Evolutionary conservation across 2,329 filamentous ascomycete species (phyloP), one percentile per base, ranked within the genome.

Genomic region (Exophiala oligosperma): DNA sequence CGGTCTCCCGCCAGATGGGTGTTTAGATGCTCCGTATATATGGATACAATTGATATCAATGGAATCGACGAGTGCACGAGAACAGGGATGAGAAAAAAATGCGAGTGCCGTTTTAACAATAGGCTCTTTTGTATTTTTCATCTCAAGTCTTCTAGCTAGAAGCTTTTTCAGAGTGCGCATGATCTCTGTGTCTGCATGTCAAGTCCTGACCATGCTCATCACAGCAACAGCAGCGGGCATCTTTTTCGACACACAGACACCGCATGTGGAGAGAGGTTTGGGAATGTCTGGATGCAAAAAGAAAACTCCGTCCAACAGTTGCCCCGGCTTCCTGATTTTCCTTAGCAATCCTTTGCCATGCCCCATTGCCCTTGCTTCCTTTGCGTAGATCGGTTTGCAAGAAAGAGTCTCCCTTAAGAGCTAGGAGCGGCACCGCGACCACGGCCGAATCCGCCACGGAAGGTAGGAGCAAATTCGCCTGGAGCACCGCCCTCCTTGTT

Each of bases 401-500:
- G 23, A 23, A 54, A 28, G 49, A 35, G 32, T 49, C 32, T 17
- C 17, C 17, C 17, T 17, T 54, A 61, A 24, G 54, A 52, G 40
- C 57, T 52, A 70, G 89, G 85, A 79, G 89, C 83, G 73, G 80
- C 86, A 74, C 88, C 88, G 82, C 90, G 89, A 74, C 88, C 88
- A 83, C 90, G 90, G 76, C 91, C 92, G 77, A 89, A 89, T 74
- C 90, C 90, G 83, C 90, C 89, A 84, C 90, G 90, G 89, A 96
- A 96, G 78, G 89, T 86, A 76, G 92, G 92, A 81, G 89, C 88
- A 79, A 94, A 96, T 80, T 92, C 90, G 81, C 90, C 90, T 74
- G 91, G 90, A 76, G 91, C 90, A 84, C 88, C 90, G 73, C 91
- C 91, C 83, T 96, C 91, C 87, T 95, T 95, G 77, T 89, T 17